Percentiles rank a stretch among this genome's conserved stretches.
Evolutionary conservation across 441 rosid species (phyloP).

Genomic region (Hura crepitans): DNA sequence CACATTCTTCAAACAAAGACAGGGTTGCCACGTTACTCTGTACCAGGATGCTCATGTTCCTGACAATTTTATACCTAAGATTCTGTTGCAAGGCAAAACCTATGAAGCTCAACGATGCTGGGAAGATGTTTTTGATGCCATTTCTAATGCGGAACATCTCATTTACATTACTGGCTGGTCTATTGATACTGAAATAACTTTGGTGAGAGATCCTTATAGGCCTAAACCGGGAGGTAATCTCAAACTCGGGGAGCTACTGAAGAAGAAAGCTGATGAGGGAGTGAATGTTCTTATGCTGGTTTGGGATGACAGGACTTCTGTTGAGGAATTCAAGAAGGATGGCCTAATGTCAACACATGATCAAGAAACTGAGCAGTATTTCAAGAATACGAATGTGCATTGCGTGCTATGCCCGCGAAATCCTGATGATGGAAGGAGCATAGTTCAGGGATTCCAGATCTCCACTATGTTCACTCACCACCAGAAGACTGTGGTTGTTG

Average conservation of each 20-base stretch:
- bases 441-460: slow-evolving; percentile 56
- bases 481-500: slow-evolving; percentile 85
- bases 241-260: slow-evolving; percentile 72
- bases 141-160: slow-evolving; percentile 60
- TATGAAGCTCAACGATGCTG: slow-evolving; percentile 81
- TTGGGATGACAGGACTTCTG: slow-evolving; percentile 93
- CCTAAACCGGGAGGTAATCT: slow-evolving; percentile 64
- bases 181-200: slow-evolving; percentile 64
- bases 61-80: slow-evolving; percentile 53
- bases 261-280: slow-evolving; percentile 83
- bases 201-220: slow-evolving; percentile 70
- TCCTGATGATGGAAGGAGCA: slow-evolving; percentile 81
- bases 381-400: slow-evolving; percentile 58
- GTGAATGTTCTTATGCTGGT: slow-evolving; percentile 72
- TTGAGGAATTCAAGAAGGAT: slow-evolving; percentile 62
- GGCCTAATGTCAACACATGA: slow-evolving; percentile 95
- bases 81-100: slow-evolving; percentile 54
- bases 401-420: slow-evolving; percentile 86
- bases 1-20: slow-evolving; percentile 71
- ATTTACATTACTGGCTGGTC: slow-evolving; percentile 98
- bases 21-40: slow-evolving; percentile 70
- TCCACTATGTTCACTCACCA: slow-evolving; percentile 92
- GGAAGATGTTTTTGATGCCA: slow-evolving; percentile 89
- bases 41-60: slow-evolving; percentile 95
- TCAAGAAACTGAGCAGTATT: slow-evolving; percentile 65